Conservation (phyloP, 805 yeast species). For the Metschnikowia borealis region DNA sequence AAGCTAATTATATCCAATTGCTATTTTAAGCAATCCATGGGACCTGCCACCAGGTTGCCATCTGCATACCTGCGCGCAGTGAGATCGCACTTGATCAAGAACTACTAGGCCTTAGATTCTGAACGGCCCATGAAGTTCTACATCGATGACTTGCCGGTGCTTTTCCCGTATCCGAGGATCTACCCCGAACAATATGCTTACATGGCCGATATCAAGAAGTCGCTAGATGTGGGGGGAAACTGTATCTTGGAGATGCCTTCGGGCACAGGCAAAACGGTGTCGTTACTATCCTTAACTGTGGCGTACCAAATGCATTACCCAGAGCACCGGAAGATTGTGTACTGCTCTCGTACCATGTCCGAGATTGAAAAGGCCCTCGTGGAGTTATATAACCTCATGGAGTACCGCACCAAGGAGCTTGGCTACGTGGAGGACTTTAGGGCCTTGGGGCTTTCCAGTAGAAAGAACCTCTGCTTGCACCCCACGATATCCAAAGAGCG, state of each 20-base stretch:
- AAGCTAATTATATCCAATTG: too few relatives aligned
- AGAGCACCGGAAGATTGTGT: constrained; percentile 88
- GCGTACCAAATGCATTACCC: constrained; percentile 96
- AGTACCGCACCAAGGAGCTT: constrained; percentile 72
- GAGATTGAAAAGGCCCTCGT: constrained; percentile 96
- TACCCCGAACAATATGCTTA: constrained; percentile 98
- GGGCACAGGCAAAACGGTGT: constrained; percentile 97
- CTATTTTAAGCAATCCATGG: neutral
- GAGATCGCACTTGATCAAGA: neutral
- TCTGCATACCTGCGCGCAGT: neutral
- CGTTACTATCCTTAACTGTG: constrained; percentile 83
- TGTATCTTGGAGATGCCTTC: constrained; percentile 99
- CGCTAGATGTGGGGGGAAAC: constrained; percentile 94
- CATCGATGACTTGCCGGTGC: constrained; percentile 93
- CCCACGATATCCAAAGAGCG: constrained; percentile 84
- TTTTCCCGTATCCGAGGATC: constrained; percentile 93
- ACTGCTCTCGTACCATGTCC: constrained; percentile 99
- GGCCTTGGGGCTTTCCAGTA: constrained; percentile 89
- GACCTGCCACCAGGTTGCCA: neutral
- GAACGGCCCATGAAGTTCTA: constrained; percentile 56
- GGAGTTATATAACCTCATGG: constrained; percentile 86
- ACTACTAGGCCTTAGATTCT: neutral
- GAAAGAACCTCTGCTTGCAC: constrained; percentile 91
- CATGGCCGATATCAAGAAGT: constrained; percentile 92
- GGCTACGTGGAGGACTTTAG: constrained; percentile 88